Evolutionary conservation across 495 filamentous ascomycete species (phyloP), one percentile per base, ranked within the genome.

Genomic region (Xylaria acuta): DNA sequence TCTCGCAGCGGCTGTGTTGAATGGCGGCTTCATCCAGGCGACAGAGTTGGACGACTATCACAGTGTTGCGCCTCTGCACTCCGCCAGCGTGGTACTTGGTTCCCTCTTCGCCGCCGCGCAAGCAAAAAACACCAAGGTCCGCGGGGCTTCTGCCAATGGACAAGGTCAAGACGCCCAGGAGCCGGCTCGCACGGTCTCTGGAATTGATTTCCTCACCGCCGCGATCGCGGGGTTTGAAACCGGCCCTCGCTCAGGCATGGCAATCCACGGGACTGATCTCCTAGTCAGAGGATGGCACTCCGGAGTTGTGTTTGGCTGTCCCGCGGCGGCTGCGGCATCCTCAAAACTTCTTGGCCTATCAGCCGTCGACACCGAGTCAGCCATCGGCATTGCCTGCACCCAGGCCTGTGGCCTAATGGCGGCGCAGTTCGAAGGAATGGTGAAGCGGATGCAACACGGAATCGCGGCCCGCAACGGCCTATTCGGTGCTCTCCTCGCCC

Each of bases 11-110:
- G 81, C 82, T 4, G 73, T 85, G 5, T 47, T 84, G 7, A 85
- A 86, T 68, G 77, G 81, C 25, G 75, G 83, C 5, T 84, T 82
- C 71, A 82, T 84, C 51, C 84, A 85, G 71, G 78, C 72, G 22
- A 79, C 82, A 32, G 84, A 84, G 71, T 70, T 86, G 18, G 84
- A 86, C 65, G 84, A 86, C 67, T 85, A 76, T 70, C 84, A 86
- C 65, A 67, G 64, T 20, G 69, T 71, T 32, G 81, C 84, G 9
- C 84, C 80, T 20, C 40, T 84, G 14, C 82, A 84, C 56, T 81
- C 78, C 0, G 78, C 79, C n/a, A 72, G 73, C 9, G 76, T 77
- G 9, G 38, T 85, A 9, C 74, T 85, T 30, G 83, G 82, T 22
- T 78, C 84, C n/a, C 75, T 85, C 5, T 74, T 85, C 41, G 82